A percentile compares a stretch with the other conserved stretches of the same genome.
Conservation (phyloP, 2,329 filamentous ascomycete species). For the Pseudogymnoascus sp. region DNA sequence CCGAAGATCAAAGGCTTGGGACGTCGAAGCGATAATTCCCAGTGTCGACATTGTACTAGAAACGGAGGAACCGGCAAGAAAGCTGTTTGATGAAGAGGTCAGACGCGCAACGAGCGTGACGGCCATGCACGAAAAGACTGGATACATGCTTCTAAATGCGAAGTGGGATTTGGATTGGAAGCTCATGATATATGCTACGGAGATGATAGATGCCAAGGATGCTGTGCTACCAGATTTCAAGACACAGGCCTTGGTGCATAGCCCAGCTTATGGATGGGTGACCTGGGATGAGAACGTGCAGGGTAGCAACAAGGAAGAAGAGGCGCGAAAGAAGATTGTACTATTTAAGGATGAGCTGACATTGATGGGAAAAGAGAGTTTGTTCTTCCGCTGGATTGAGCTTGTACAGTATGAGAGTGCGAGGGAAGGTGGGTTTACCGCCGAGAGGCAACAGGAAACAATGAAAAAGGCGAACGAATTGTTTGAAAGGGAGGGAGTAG, state of each 20-base stretch:
- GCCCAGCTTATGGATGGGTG: constrained; percentile 64
- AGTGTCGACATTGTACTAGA: constrained; percentile 44
- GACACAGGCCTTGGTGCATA: constrained; percentile 63
- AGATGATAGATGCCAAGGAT: constrained; percentile 29
- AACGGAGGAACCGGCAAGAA: constrained; percentile 46
- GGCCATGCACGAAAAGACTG: constrained; percentile 70
- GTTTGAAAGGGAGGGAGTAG: constrained; percentile 68
- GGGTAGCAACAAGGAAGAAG: constrained; percentile 45
- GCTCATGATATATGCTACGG: constrained; percentile 67
- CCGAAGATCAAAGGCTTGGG: constrained; percentile 70
- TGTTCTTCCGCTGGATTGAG: constrained; percentile 92
- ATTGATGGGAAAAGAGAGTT: constrained; percentile 72
- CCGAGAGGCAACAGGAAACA: constrained; percentile 64
- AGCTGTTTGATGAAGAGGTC: constrained; percentile 56
- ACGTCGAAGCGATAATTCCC: constrained; percentile 41
- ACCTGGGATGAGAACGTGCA: constrained; percentile 56
- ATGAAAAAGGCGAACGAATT: constrained; percentile 69
- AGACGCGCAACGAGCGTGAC: constrained; percentile 62
- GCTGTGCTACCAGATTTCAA: constrained; percentile 57
- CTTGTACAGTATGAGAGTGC: constrained; percentile 82
- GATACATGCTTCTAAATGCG: constrained; percentile 76
- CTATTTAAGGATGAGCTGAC: constrained; percentile 71
- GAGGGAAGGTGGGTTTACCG: constrained; percentile 70
- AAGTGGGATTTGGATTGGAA: constrained; percentile 86
- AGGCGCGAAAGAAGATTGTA: constrained; percentile 68